These are phyloP conservation scores for Fusarium oxysporum DNA, from an alignment of 2,329 filamentous ascomycete species.

Conservation along the genomic window DNA sequence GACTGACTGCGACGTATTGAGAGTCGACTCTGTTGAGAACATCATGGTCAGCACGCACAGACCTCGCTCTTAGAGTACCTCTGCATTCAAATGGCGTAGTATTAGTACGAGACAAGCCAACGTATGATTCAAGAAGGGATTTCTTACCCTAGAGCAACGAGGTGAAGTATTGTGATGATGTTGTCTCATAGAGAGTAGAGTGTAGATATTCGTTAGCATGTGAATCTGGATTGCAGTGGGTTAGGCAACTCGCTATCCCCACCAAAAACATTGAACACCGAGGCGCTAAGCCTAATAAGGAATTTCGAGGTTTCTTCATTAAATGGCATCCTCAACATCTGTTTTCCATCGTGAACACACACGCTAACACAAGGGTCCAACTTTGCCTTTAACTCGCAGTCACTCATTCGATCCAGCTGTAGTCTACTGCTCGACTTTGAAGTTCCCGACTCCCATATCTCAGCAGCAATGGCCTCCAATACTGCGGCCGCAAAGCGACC, in stretches of 20 bases:
- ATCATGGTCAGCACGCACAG: neutral
- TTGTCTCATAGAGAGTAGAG: neutral
- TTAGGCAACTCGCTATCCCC: conserved; percentile 1
- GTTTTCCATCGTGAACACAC: conserved; percentile 14
- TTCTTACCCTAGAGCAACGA: neutral
- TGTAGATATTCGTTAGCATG: neutral
- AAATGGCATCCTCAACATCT: conserved; percentile 36
- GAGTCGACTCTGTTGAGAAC: neutral
- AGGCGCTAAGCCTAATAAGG: conserved; percentile 33
- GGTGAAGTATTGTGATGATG: neutral
- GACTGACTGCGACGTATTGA: conserved; percentile 80
- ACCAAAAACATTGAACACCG: conserved; percentile 8
- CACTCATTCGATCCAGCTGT: neutral
- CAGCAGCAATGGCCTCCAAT: conserved; percentile 38
- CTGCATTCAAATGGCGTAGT: neutral
- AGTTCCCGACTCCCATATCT: neutral
- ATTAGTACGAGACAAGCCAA: neutral
- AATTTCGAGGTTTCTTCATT: conserved; percentile 14
- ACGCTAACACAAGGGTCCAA: neutral
- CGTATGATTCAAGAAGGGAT: neutral
- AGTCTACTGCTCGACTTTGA: neutral
- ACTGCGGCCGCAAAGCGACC: conserved; percentile 37
- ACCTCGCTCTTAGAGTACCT: neutral
- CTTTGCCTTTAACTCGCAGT: neutral
- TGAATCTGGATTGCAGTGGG: neutral